Conservation (phyloP, 495 filamentous ascomycete species). For the Aspergillus hancockii region DNA sequence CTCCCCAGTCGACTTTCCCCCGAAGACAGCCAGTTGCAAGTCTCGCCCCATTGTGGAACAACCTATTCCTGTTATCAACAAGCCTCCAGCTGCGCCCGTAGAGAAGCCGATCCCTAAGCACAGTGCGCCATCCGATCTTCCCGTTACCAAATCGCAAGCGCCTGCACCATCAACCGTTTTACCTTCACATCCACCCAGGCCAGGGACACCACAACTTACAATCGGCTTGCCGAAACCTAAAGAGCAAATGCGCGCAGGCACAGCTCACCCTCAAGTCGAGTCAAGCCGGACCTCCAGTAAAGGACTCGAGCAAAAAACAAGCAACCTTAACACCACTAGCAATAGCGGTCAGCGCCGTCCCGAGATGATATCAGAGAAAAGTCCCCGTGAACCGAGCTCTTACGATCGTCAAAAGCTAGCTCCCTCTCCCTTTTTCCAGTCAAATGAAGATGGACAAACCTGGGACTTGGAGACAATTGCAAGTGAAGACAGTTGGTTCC, state of each 20-base stretch:
- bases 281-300: no score
- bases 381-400: not conserved
- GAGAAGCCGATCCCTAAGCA: not conserved
- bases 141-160: not conserved
- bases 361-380: not conserved
- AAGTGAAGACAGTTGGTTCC: not conserved
- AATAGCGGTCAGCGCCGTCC: no score
- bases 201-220: not conserved
- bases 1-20: not conserved
- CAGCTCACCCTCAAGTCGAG: no score
- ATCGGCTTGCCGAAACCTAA: not conserved
- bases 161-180: not conserved
- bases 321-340: no score
- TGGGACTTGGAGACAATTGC: not conserved
- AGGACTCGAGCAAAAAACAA: no score
- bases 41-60: not conserved
- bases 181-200: not conserved
- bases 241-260: no score
- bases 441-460: not conserved
- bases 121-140: not conserved
- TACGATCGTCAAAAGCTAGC: not conserved
- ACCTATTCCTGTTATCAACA: not conserved
- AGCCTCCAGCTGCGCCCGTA: not conserved
- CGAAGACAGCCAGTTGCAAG: not conserved
- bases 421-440: not conserved